Conservation (phyloP, 2,329 filamentous ascomycete species). For the Scedosporium aurantiacum region DNA sequence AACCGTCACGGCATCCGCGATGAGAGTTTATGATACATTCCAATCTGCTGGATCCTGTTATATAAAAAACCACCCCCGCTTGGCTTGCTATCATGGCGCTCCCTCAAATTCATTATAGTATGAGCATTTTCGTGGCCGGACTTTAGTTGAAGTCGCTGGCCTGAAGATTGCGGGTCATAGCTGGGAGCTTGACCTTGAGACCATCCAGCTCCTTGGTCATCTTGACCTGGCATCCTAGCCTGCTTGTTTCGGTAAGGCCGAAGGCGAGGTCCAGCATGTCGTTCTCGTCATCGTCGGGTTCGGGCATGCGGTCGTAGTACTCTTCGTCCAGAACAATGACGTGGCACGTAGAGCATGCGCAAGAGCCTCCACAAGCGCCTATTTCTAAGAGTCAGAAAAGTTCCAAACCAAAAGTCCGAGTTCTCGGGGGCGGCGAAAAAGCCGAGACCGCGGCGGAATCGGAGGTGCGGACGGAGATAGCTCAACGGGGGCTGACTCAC, state of each 20-base stretch:
- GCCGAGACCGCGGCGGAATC: background rate
- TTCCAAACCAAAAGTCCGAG: background rate
- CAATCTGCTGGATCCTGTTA: background rate
- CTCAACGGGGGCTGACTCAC: conserved; percentile 23
- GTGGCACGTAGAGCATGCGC: conserved; percentile 88
- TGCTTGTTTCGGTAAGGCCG: conserved; percentile 72
- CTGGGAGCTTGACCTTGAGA: conserved; percentile 70
- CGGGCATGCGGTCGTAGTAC: conserved; percentile 67
- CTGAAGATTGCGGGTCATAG: conserved; percentile 93
- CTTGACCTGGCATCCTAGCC: conserved; percentile 79
- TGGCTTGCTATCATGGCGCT: background rate
- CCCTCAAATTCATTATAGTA: background rate
- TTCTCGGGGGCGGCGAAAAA: background rate
- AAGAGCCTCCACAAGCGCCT: conserved; percentile 86
- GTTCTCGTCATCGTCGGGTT: conserved; percentile 72
- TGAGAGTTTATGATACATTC: background rate
- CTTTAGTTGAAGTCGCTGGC: conserved; percentile 69
- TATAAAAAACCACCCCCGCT: background rate
- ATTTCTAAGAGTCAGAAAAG: background rate
- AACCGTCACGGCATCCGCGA: background rate
- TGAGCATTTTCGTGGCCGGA: background rate
- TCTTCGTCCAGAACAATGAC: conserved; percentile 68
- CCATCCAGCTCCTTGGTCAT: conserved; percentile 90
- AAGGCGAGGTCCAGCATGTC: conserved; percentile 89
- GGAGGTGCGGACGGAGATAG: background rate